These are phyloP conservation scores for Paramecium bursaria DNA, from an alignment of 73 alveolate species.

Conservation along the genomic window DNA sequence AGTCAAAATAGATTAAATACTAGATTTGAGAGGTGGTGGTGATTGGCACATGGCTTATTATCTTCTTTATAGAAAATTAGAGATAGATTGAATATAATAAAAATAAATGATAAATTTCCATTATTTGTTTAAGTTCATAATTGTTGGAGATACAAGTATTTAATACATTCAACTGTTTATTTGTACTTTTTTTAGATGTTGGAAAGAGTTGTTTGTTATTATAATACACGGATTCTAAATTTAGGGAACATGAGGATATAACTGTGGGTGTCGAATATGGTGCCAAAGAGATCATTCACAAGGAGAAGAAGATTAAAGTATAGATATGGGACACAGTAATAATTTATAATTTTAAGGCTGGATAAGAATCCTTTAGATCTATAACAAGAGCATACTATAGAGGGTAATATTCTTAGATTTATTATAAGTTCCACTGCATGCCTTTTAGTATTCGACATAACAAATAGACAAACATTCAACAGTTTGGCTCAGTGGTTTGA, in stretches of 20 bases:
- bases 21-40: slow-evolving; percentile 98
- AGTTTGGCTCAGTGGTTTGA: slow-evolving; percentile 77
- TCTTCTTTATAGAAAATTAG: slow-evolving; percentile 92
- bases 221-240: slow-evolving; percentile 80
- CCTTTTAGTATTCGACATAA: slow-evolving; percentile 82
- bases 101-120: slow-evolving; percentile 61
- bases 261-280: slow-evolving; percentile 90
- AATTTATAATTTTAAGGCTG: slow-evolving; percentile 61
- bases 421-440: slow-evolving; percentile 86
- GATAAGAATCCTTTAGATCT: slow-evolving; percentile 70
- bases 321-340: slow-evolving; percentile 91
- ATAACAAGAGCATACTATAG: slow-evolving; percentile 67
- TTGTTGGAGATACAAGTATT: slow-evolving; percentile 70
- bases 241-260: slow-evolving; percentile 78
- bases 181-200: slow-evolving; percentile 67
- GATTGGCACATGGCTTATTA: slow-evolving; percentile 99
- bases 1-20: slow-evolving; percentile 91
- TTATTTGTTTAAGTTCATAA: slow-evolving; percentile 70
- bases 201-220: slow-evolving; percentile 85
- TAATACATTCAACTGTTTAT: neutral
- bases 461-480: slow-evolving; percentile 74
- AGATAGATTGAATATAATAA: slow-evolving; percentile 74
- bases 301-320: slow-evolving; percentile 76
- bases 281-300: slow-evolving; percentile 76
- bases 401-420: slow-evolving; percentile 46